Conservation (phyloP, 2,329 filamentous ascomycete species). For the Cordyceps farinosa region DNA sequence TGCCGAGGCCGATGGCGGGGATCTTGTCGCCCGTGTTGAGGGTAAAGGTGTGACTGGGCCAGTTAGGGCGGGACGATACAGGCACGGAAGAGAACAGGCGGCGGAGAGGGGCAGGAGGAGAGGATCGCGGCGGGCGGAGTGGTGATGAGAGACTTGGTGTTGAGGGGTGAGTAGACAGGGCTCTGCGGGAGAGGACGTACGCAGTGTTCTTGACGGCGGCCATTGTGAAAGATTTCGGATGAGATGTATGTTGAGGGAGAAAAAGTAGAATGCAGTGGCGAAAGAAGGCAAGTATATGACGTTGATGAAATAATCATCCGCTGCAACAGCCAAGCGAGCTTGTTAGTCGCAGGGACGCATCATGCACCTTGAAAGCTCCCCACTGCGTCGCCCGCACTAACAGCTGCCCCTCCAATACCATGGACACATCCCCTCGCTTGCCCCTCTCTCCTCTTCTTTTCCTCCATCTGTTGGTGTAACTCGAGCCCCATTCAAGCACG, state of each 20-base stretch:
- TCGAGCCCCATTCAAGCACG: not conserved
- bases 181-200: constrained; percentile 18
- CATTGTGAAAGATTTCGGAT: constrained; percentile 22
- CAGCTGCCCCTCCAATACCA: not conserved
- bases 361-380: not conserved
- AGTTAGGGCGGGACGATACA: not conserved
- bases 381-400: not conserved
- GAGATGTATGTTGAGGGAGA: not conserved
- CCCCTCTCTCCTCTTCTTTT: not conserved
- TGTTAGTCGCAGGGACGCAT: not conserved
- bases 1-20: constrained; percentile 71
- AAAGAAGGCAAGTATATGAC: not conserved
- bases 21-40: constrained; percentile 77
- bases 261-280: not conserved
- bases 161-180: not conserved
- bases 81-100: not conserved
- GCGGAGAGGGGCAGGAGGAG: not conserved
- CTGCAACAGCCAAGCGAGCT: not conserved
- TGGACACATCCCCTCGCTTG: not conserved
- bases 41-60: constrained; percentile 48
- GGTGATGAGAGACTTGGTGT: constrained; percentile 17
- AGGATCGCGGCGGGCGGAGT: not conserved
- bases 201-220: constrained; percentile 28
- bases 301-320: not conserved
- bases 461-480: not conserved